Base-by-base conservation (phyloP, 1,139 yeast species). In the Barnettozyma hawaiiensis region DNA sequence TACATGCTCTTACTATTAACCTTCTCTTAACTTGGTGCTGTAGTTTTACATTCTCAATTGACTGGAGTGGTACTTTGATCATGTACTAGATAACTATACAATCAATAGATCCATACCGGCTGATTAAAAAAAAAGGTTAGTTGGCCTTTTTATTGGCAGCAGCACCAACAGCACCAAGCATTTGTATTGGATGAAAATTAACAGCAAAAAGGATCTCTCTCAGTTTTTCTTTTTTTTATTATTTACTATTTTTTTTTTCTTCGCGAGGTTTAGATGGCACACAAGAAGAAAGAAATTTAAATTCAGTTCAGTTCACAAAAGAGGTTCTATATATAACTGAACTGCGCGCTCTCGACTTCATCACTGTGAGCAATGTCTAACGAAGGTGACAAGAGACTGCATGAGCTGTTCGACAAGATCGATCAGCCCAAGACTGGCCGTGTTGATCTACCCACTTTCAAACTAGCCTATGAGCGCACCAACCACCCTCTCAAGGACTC, bases 401-500 rank as follows among this genome's bases (percentile, higher is more conserved):
- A 40, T 21, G 42, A 38, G 34, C 41, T 64, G 12, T 65, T 80
- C 54, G 61, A 69, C 23, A 64, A 69, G 46, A 66, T 82, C 31
- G 89, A 82, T 59, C 60, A 72, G 7, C 61, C 71, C 35, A 62
- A 70, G 28, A 67, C 67, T 20, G 90, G 92, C 0, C 70, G 70
- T 46, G 70, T 83, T 21, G 75, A 82, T 5, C 63, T 76, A 11
- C 64, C 66, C 31, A 81, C 80, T 41, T 73, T 83, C 53, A 69
- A 69, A 42, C 56, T 64, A 44, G 87, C 89, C 1, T 67, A 81
- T 45, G 65, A 68, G 41, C 54, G 65, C 19, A 62, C 75, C 28
- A 70, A 76, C 42, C 89, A 83, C 59, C 92, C 95, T 2, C 68
- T 86, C 27, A 77, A 78, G 44, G 72, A 78, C 47, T 76, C 81